Evolutionary conservation across 1,284 basidiomycete species (phyloP).

Genomic region (Kalmanozyma brasiliensis): DNA sequence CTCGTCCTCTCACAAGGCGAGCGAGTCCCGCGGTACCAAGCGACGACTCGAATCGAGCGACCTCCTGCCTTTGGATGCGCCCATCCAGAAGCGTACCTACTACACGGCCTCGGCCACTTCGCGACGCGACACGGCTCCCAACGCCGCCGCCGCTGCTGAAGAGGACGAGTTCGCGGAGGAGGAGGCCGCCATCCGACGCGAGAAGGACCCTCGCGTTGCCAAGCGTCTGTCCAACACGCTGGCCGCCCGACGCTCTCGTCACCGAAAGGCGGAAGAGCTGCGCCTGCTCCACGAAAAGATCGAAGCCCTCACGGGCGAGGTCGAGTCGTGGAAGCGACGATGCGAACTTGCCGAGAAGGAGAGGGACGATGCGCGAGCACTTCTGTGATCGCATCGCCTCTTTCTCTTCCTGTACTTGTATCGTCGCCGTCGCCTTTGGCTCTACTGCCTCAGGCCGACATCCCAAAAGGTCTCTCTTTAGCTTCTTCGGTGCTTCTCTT

Average conservation of each 20-base stretch:
- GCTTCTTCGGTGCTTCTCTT: conserved; percentile 8
- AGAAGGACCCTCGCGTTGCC: conserved; percentile 58
- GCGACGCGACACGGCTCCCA: conserved; percentile 46
- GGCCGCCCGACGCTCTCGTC: conserved; percentile 63
- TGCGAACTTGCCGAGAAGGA: conserved; percentile 62
- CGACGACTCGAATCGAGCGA: conserved; percentile 59
- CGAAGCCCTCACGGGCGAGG: conserved; percentile 53
- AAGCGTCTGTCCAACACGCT: conserved; percentile 68
- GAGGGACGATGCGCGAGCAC: conserved; percentile 46
- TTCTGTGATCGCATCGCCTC: conserved; percentile 9
- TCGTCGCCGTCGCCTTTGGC: background rate
- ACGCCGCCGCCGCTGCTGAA: conserved; percentile 29
- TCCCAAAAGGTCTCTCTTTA: conserved; percentile 26
- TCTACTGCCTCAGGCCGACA: background rate
- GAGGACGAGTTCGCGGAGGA: conserved; percentile 43
- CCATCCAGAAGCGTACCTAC: conserved; percentile 65
- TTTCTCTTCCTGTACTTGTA: conserved; percentile 13
- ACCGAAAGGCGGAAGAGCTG: conserved; percentile 66
- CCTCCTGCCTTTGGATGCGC: conserved; percentile 65
- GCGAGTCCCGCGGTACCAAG: conserved; percentile 50
- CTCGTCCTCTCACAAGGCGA: conserved; percentile 18
- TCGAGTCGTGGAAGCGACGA: conserved; percentile 62
- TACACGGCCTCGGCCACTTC: conserved; percentile 64
- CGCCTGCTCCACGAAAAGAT: conserved; percentile 61
- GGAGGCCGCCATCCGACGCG: conserved; percentile 49